These are phyloP conservation scores for Apophysomyces elegans DNA, from an alignment of 371 early-diverging fungal species.

Conservation along the genomic window DNA sequence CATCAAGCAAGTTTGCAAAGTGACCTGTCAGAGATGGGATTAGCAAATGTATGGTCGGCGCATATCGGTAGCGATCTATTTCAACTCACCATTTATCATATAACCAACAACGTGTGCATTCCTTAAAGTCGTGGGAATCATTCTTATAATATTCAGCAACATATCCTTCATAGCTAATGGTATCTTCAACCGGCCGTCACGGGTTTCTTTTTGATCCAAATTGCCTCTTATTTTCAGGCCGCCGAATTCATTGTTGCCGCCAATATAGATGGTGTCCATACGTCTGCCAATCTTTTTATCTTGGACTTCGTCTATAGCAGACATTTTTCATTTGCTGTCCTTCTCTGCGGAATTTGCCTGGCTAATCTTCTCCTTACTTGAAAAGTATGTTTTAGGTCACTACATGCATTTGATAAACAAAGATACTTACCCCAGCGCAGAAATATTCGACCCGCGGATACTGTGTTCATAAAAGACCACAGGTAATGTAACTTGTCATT, in stretches of 20 bases:
- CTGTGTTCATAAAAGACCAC: background rate
- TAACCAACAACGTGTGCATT: slow-evolving; percentile 16
- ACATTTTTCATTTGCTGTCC: slow-evolving; percentile 17
- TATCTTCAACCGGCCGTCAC: slow-evolving; percentile 16
- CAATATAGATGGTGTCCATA: slow-evolving; percentile 18
- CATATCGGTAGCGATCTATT: background rate
- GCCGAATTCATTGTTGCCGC: slow-evolving; percentile 16
- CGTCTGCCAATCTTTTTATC: slow-evolving; percentile 15
- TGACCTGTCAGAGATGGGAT: slow-evolving; percentile 9
- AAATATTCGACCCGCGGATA: background rate
- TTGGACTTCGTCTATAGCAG: slow-evolving; percentile 15
- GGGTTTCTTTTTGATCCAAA: slow-evolving; percentile 11
- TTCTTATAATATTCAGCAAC: slow-evolving; percentile 6
- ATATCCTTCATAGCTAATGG: slow-evolving; percentile 19
- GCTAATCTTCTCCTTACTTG: slow-evolving; percentile 20
- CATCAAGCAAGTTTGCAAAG: slow-evolving; percentile 12
- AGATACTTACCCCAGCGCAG: background rate
- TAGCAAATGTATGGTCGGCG: background rate
- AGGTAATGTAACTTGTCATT: background rate
- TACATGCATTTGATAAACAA: background rate
- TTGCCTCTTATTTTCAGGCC: slow-evolving; percentile 15
- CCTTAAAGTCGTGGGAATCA: background rate
- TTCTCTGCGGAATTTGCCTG: slow-evolving; percentile 9
- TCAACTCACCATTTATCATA: slow-evolving; percentile 19
- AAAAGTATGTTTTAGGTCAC: background rate